Evolutionary conservation across 2,329 filamentous ascomycete genomes (phyloP).

Genomic region (Phaeosphaeria sp.): DNA sequence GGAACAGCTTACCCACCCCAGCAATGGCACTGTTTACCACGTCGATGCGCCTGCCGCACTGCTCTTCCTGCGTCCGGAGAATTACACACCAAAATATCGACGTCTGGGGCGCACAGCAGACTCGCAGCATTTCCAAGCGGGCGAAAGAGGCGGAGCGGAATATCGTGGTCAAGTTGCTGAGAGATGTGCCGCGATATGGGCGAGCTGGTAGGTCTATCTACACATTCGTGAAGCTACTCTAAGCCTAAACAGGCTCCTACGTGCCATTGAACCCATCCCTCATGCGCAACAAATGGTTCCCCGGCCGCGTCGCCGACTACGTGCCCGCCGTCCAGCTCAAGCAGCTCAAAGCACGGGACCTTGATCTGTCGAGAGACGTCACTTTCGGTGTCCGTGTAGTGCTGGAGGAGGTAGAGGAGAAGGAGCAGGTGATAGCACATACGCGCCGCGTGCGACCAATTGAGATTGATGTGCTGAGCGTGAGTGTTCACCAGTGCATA

Average conservation of each 20-base stretch:
- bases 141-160: constrained; percentile 50
- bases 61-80: constrained; percentile 47
- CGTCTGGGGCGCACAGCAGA: constrained; percentile 43
- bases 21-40: constrained; percentile 44
- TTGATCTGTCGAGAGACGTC: constrained; percentile 55
- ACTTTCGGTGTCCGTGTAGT: constrained; percentile 49
- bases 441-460: constrained; percentile 45
- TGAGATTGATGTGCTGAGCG: constrained; percentile 51
- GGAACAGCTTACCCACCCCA: neutral
- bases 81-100: constrained; percentile 40
- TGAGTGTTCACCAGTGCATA: constrained; percentile 23
- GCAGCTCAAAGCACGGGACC: constrained; percentile 53
- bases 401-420: constrained; percentile 37
- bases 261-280: constrained; percentile 59
- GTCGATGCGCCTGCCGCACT: constrained; percentile 46
- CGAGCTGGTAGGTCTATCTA: constrained; percentile 36
- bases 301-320: constrained; percentile 60
- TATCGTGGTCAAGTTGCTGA: constrained; percentile 59
- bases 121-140: constrained; percentile 55
- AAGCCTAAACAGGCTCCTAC: constrained; percentile 55
- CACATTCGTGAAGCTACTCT: constrained; percentile 13
- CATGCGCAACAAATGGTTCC: constrained; percentile 65
- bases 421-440: constrained; percentile 23
- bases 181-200: constrained; percentile 62
- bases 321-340: constrained; percentile 55